Percentiles rank a stretch among this genome's conserved stretches.
phyloP scores from a whole-genome alignment of 2,329 filamentous ascomycete species.

The Xylaria digitata region DNA sequence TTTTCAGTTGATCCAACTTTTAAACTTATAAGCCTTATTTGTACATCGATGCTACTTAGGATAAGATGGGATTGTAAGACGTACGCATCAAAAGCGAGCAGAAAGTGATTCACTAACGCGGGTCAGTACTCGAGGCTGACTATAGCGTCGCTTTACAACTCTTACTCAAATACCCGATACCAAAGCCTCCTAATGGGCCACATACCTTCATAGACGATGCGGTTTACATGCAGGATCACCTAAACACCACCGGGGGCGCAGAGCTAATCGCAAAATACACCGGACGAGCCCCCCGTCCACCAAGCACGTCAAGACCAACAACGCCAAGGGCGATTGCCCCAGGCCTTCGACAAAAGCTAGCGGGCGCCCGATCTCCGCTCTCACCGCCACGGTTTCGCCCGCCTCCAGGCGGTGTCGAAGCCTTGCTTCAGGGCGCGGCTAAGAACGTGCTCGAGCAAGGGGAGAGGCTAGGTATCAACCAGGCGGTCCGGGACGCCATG shows the following conservation, averaged over 20 bases:
- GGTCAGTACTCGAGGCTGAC: conserved; percentile 81
- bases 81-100: background rate
- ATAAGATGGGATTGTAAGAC: conserved; percentile 85
- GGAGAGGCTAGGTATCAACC: conserved; percentile 82
- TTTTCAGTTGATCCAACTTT: conserved; percentile 87
- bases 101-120: conserved; percentile 42
- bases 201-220: conserved; percentile 89
- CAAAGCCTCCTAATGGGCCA: conserved; percentile 70
- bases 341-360: conserved; percentile 56
- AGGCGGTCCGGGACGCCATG: conserved; percentile 82
- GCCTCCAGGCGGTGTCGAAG: conserved; percentile 71
- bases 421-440: conserved; percentile 79
- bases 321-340: conserved; percentile 53
- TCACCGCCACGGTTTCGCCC: conserved; percentile 63
- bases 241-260: conserved; percentile 70
- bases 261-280: conserved; percentile 79
- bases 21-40: conserved; percentile 88
- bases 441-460: conserved; percentile 78
- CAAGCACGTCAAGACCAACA: conserved; percentile 44
- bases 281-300: conserved; percentile 59
- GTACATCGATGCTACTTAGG: conserved; percentile 90
- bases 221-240: conserved; percentile 75
- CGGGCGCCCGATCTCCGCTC: conserved; percentile 59
- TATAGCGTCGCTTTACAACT: conserved; percentile 87
- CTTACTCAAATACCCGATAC: conserved; percentile 84